Evolutionary conservation across 306 rosid species (phyloP).

Genomic region (Cucurbita pepo): DNA sequence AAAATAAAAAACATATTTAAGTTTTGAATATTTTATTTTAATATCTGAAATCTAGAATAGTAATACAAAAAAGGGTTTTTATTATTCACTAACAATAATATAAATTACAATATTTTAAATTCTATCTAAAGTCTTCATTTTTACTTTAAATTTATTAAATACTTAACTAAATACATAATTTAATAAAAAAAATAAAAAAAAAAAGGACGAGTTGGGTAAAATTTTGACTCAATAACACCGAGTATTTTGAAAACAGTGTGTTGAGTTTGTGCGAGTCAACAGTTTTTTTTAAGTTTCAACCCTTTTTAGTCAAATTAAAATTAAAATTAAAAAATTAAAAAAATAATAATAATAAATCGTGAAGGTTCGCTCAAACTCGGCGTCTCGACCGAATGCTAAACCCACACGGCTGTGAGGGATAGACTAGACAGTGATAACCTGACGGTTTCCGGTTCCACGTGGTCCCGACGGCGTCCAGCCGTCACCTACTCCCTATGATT

Average conservation of each 20-base stretch:
- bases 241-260: not conserved
- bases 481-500: too few species aligned
- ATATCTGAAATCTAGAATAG: not conserved
- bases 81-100: too few species aligned
- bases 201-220: not conserved
- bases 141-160: too few species aligned
- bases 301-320: not conserved
- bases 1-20: too few species aligned
- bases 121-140: too few species aligned
- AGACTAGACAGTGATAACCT: not conserved
- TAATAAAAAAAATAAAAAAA: too few species aligned
- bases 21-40: not conserved
- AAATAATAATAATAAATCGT: not conserved
- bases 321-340: not conserved
- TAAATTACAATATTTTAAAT: too few species aligned
- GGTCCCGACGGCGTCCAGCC: too few species aligned
- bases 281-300: not conserved
- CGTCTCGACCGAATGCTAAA: slow-evolving; percentile 3
- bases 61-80: too few species aligned
- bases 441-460: too few species aligned
- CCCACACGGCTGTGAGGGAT: not conserved
- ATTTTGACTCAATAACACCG: not conserved
- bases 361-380: slow-evolving; percentile 3
- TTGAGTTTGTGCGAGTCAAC: not conserved
- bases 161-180: too few species aligned